Evolutionary conservation across 2,329 filamentous ascomycete species (phyloP).

Genomic region (Aschersonia sp.): DNA sequence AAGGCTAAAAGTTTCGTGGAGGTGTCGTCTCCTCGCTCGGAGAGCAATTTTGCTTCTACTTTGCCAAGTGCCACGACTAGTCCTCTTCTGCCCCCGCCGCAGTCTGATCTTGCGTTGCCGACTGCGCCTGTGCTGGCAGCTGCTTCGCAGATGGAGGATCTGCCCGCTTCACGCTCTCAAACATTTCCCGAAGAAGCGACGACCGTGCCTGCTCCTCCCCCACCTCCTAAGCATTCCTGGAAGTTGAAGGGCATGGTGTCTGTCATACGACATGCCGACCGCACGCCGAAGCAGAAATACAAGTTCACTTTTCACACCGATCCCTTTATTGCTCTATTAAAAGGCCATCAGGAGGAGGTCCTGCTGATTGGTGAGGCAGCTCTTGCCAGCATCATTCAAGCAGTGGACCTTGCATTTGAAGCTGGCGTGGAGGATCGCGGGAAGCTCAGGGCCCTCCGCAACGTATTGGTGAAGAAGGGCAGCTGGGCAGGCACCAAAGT

Average conservation of each 20-base stretch:
- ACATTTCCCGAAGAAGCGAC: conserved; percentile 25
- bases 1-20: conserved; percentile 11
- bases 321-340: conserved; percentile 87
- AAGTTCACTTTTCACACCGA: conserved; percentile 98
- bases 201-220: conserved; percentile 48
- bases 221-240: conserved; percentile 82
- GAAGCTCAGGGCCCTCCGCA: conserved; percentile 75
- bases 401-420: conserved; percentile 66
- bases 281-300: conserved; percentile 97
- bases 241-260: conserved; percentile 96
- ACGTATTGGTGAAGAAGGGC: conserved; percentile 83
- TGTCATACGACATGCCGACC: conserved; percentile 89
- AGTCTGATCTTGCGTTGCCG: conserved; percentile 13
- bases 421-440: conserved; percentile 70
- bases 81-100: conserved; percentile 18
- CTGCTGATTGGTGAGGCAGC: conserved; percentile 85
- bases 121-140: conserved; percentile 19
- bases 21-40: conserved; percentile 16
- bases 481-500: conserved; percentile 93
- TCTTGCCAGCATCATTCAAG: conserved; percentile 73
- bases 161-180: conserved; percentile 8
- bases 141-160: conserved; percentile 18
- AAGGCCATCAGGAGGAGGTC: conserved; percentile 92
- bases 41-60: conserved; percentile 16
- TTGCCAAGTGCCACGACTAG: conserved; percentile 20